A percentile compares a stretch with the other conserved stretches of the same genome.
Evolutionary conservation across 768 basidiomycete genomes (phyloP).

Genomic region (Trametes sanguinea): DNA sequence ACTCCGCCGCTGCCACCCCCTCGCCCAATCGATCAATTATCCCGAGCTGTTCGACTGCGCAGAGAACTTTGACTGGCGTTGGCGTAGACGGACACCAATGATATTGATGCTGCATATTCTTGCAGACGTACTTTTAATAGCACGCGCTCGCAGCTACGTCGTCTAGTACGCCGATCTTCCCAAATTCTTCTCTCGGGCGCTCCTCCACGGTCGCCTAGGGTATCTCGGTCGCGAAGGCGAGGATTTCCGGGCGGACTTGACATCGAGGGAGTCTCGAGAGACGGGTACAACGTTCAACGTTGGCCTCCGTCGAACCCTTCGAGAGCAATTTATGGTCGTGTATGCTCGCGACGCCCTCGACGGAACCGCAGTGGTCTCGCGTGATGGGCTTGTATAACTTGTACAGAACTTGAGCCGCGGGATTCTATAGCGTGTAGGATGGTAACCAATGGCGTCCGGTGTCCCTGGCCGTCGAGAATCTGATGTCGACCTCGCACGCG

Average conservation of each 20-base stretch:
- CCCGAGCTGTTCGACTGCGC: not conserved
- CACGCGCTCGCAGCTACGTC: not conserved
- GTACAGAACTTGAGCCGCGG: not conserved
- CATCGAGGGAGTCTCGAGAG: not conserved
- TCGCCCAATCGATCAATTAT: not conserved
- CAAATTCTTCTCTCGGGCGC: not conserved
- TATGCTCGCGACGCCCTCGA: too few relatives aligned
- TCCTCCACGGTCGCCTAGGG: too few relatives aligned
- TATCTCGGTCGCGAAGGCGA: not conserved
- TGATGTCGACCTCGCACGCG: slow-evolving; percentile 7
- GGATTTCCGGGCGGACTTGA: not conserved
- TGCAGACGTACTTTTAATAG: not conserved
- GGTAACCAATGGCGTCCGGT: slow-evolving; percentile 10
- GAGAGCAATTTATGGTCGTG: too few relatives aligned
- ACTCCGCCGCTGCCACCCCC: too few relatives aligned
- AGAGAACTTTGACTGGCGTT: not conserved
- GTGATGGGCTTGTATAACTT: not conserved
- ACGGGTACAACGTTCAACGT: too few relatives aligned
- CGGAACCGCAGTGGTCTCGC: too few relatives aligned
- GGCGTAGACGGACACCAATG: not conserved
- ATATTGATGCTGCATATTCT: not conserved
- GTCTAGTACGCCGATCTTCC: not conserved
- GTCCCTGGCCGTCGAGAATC: not conserved
- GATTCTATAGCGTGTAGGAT: too few relatives aligned
- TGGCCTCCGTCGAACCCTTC: too few relatives aligned